Evolutionary conservation across 192 early-diverging fungal species (phyloP), one percentile per base, ranked within the genome.

Genomic region (Coemansia sp.): DNA sequence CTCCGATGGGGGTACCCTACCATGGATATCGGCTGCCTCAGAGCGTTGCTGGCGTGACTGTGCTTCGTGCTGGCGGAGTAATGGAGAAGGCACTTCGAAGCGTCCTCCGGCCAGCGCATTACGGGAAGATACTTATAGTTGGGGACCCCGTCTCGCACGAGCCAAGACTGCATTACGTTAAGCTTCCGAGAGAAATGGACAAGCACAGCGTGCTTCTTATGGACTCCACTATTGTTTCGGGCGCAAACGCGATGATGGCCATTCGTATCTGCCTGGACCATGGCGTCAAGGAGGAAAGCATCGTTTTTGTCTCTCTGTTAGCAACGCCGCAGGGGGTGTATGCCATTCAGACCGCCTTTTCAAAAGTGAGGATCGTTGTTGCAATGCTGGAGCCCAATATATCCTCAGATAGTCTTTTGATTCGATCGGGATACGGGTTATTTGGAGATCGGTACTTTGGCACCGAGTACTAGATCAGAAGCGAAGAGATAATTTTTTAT

Each of bases 241-340:
- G 96, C 40, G 95, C 95, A 6, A 93, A 93, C 7, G 95, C 94
- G 5, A 69, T 98, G 84, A 98, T 98, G 96, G 95, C 96, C 14
- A 92, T 98, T 45, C 88, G 94, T 43, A 93, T 97, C 40, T 84
- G 97, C 61, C 73, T 94, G 7, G 96, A 98, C 79, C 94, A 98
- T 65, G 88, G 91, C 65, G 91, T 96, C 5, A 88, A 87, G 1
- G 92, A 95, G 72, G 84, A 90, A n/a, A 81, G 87, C 57, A 95
- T 98, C 54, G 87, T 95, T 14, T 95, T 96, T 73, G 68, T 94
- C 43, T 89, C 90, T 6, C 87, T 95, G 66, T 81, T 98, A 40
- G 88, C 96, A 8, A 87, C 92, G 0, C 86, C 89, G 14, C 86
- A 87, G 58, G 94, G 94, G 19, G 64, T 96, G 5, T 88, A 90